A percentile compares a stretch with the other conserved stretches of the same genome.
These are phyloP conservation scores for Penicillium freii DNA, from an alignment of 2,329 filamentous ascomycete species.

Conservation along the genomic window DNA sequence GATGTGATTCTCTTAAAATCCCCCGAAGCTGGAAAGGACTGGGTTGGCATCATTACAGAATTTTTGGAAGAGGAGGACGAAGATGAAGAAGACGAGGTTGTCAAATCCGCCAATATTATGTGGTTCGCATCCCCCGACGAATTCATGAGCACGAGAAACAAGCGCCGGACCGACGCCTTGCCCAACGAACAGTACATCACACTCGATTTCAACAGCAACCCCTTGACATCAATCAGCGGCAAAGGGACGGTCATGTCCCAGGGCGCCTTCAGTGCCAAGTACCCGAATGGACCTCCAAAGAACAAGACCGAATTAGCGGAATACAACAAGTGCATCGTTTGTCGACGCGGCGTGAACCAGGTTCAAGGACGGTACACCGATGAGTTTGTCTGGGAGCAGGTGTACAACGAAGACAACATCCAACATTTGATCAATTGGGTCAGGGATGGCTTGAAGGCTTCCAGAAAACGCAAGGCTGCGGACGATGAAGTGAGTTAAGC, in stretches of 20 bases:
- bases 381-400: constrained; percentile 87
- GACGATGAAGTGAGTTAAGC: constrained; percentile 38
- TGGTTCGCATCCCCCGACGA: constrained; percentile 88
- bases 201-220: constrained; percentile 80
- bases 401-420: constrained; percentile 68
- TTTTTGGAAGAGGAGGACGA: constrained; percentile 74
- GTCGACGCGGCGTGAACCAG: constrained; percentile 83
- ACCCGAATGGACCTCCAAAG: constrained; percentile 73
- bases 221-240: constrained; percentile 84
- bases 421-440: constrained; percentile 65
- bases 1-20: constrained; percentile 86
- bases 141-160: constrained; percentile 79
- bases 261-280: constrained; percentile 63
- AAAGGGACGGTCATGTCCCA: constrained; percentile 78
- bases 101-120: constrained; percentile 82
- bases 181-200: constrained; percentile 92
- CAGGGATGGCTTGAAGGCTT: constrained; percentile 63
- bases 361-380: constrained; percentile 87
- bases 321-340: constrained; percentile 83
- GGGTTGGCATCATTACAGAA: constrained; percentile 84
- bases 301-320: constrained; percentile 60
- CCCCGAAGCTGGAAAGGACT: constrained; percentile 80
- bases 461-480: constrained; percentile 53
- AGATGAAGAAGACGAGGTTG: constrained; percentile 50
- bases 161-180: constrained; percentile 77